Evolutionary conservation across 2,329 filamentous ascomycete genomes (phyloP).

Genomic region (Penicillium paneum): DNA sequence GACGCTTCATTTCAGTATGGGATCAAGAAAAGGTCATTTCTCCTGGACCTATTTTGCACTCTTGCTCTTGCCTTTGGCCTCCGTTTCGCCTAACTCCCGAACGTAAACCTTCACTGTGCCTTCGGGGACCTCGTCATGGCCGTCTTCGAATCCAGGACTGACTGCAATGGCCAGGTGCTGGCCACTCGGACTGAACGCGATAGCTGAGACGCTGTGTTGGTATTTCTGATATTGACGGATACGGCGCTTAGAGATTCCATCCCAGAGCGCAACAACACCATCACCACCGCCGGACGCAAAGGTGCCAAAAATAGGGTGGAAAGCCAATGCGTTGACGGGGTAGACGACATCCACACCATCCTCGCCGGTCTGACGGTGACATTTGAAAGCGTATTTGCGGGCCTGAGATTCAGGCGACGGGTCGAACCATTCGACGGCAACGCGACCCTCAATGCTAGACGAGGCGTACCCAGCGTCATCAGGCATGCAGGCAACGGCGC

Average conservation of each 20-base stretch:
- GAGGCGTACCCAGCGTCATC: conserved; percentile 92
- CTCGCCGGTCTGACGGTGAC: conserved; percentile 70
- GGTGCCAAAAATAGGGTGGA: conserved; percentile 77
- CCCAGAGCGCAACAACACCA: conserved; percentile 89
- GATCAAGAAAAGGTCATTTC: conserved; percentile 10
- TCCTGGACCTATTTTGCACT: conserved; percentile 56
- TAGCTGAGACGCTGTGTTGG: conserved; percentile 69
- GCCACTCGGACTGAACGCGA: conserved; percentile 75
- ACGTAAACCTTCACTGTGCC: conserved; percentile 75
- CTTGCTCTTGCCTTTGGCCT: conserved; percentile 86
- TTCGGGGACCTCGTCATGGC: conserved; percentile 70
- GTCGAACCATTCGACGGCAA: conserved; percentile 98
- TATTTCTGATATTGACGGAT: conserved; percentile 88
- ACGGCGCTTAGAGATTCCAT: conserved; percentile 82
- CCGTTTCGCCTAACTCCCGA: conserved; percentile 77
- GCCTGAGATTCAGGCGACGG: conserved; percentile 81
- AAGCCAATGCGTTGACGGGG: conserved; percentile 84
- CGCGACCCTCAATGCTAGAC: conserved; percentile 87
- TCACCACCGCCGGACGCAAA: conserved; percentile 90
- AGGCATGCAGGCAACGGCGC: conserved; percentile 92
- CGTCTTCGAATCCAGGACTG: conserved; percentile 85
- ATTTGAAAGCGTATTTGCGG: conserved; percentile 98
- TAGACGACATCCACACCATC: conserved; percentile 77
- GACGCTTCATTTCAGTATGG: conserved; percentile 11
- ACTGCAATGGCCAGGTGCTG: conserved; percentile 74